Evolutionary conservation across 257 asterid genomes (phyloP).

Genomic region (Nicotiana tabacum): DNA sequence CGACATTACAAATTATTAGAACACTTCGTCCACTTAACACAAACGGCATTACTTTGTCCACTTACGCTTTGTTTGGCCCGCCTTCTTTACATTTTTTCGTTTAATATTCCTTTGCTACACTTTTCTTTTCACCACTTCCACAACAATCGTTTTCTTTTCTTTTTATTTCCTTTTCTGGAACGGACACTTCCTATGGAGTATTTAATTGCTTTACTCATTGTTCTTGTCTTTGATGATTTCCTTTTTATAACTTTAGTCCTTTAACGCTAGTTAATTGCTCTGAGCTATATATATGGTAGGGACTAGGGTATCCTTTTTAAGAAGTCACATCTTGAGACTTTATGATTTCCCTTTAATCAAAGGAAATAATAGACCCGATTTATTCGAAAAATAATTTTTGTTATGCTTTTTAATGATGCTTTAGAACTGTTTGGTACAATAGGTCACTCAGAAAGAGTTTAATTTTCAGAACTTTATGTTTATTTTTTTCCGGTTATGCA

Average conservation of each 20-base stretch:
- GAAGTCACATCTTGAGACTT: not conserved
- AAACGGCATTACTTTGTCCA: too few relatives aligned
- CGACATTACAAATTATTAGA: too few relatives aligned
- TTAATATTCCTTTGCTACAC: not conserved
- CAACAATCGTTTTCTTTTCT: not conserved
- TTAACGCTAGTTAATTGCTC: not conserved
- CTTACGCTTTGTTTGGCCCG: too few relatives aligned
- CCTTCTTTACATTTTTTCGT: not conserved
- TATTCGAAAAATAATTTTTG: not conserved
- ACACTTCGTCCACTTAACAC: too few relatives aligned
- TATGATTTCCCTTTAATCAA: not conserved
- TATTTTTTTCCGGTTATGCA: too few relatives aligned
- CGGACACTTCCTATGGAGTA: not conserved
- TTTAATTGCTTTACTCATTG: conserved; percentile 7
- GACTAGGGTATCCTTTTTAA: not conserved
- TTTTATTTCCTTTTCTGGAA: not conserved
- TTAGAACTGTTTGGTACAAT: not conserved
- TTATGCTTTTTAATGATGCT: not conserved
- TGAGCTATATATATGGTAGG: not conserved
- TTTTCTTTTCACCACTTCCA: not conserved
- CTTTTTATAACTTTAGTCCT: not conserved
- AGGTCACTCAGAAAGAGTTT: not conserved
- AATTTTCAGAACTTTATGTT: not conserved
- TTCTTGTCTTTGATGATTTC: not conserved
- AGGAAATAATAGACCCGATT: not conserved